Conservation (phyloP, 306 rosid species). For the Arachis hypogaea region DNA sequence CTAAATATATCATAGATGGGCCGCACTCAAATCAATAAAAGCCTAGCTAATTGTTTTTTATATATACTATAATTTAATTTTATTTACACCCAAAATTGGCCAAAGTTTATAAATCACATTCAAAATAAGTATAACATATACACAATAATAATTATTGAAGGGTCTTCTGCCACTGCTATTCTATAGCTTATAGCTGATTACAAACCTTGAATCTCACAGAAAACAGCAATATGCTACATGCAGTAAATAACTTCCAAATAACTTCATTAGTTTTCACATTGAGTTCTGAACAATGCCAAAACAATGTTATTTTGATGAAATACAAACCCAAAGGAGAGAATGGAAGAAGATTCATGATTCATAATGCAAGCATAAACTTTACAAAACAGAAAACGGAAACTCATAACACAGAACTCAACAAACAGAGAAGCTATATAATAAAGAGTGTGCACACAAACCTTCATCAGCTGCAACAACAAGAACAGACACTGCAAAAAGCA, state of each 20-base stretch:
- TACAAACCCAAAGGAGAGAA: conserved; percentile 11
- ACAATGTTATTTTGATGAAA: neutral
- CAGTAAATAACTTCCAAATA: neutral
- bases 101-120: neutral
- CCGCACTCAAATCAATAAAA: conserved; percentile 33
- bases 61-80: neutral
- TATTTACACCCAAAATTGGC: conserved; percentile 10
- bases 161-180: neutral
- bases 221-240: conserved; percentile 12
- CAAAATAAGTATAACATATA: neutral
- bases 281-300: conserved; percentile 23
- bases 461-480: conserved; percentile 65
- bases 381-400: conserved; percentile 22
- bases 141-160: neutral
- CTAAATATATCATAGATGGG: conserved; percentile 32
- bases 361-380: conserved; percentile 30
- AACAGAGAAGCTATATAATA: neutral
- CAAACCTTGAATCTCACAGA: conserved; percentile 13
- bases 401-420: conserved; percentile 2
- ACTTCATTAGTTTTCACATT: neutral
- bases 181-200: neutral
- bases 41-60: conserved; percentile 6
- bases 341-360: conserved; percentile 6
- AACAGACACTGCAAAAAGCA: conserved; percentile 52
- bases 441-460: conserved; percentile 48